A percentile compares a stretch with the other conserved stretches of the same genome.
phyloP scores from a whole-genome alignment of 2,329 filamentous ascomycete species.

The Fusarium sublunatum region DNA sequence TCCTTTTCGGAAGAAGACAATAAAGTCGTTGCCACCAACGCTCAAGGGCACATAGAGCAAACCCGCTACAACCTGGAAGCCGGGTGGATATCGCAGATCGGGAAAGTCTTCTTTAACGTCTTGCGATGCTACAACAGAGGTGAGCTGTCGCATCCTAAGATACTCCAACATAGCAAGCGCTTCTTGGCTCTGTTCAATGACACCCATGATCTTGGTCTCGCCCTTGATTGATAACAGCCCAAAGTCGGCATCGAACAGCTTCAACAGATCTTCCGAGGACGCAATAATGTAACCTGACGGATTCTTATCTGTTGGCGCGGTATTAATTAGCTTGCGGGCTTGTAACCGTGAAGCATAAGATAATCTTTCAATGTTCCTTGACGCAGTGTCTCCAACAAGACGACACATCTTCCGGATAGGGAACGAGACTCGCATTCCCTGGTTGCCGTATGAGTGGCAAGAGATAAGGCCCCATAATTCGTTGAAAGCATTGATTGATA shows the following conservation, averaged over 20 bases:
- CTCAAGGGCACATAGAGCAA: conserved; percentile 85
- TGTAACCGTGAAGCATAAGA: conserved; percentile 88
- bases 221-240: conserved; percentile 85
- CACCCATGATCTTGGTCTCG: conserved; percentile 88
- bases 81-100: conserved; percentile 81
- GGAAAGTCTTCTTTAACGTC: conserved; percentile 82
- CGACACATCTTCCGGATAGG: conserved; percentile 93
- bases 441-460: conserved; percentile 81
- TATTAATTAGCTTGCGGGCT: conserved; percentile 89
- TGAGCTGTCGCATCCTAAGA: conserved; percentile 78
- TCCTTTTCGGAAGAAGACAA: conserved; percentile 87
- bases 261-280: conserved; percentile 85
- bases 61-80: conserved; percentile 81
- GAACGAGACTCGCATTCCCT: conserved; percentile 91
- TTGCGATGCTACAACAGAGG: conserved; percentile 80
- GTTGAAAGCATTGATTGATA: conserved; percentile 87
- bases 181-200: conserved; percentile 81
- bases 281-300: conserved; percentile 91
- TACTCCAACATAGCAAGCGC: conserved; percentile 87
- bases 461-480: conserved; percentile 90
- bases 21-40: conserved; percentile 81
- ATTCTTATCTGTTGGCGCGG: conserved; percentile 81
- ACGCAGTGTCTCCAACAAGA: conserved; percentile 85
- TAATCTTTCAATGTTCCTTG: conserved; percentile 85
- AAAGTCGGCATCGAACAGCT: conserved; percentile 87